Percentiles rank a stretch among this genome's conserved stretches.
Conservation (phyloP, 352 stramenopile genomes). For the Globisporangium paroecandrum region DNA sequence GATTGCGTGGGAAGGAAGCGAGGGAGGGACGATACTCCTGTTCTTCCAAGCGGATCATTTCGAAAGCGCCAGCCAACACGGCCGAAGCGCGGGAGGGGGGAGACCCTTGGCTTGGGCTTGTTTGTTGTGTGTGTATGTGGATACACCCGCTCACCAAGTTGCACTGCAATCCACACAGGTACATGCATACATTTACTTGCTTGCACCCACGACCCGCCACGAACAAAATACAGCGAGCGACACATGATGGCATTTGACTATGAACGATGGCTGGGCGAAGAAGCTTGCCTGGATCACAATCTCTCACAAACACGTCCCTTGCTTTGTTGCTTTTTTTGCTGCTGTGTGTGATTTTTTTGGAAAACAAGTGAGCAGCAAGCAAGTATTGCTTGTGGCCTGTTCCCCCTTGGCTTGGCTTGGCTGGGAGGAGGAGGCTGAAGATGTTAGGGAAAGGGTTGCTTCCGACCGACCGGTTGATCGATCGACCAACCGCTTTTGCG, state of each 20-base stretch:
- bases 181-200: background rate
- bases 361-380: background rate
- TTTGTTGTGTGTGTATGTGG: background rate
- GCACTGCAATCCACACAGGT: slow-evolving; percentile 7
- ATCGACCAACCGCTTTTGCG: background rate
- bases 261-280: background rate
- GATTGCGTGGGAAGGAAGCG: background rate
- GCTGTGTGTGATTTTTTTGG: background rate
- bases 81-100: background rate
- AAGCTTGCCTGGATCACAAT: background rate
- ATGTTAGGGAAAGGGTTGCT: background rate
- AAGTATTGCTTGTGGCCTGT: background rate
- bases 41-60: slow-evolving; percentile 4
- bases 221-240: background rate
- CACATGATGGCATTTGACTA: background rate
- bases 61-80: background rate
- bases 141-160: slow-evolving; percentile 10
- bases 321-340: background rate
- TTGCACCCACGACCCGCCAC: background rate
- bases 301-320: background rate
- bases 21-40: slow-evolving; percentile 5
- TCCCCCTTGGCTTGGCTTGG: background rate
- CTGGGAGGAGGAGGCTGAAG: background rate
- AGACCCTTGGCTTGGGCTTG: background rate
- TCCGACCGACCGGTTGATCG: background rate